A percentile compares a stretch with the other conserved stretches of the same genome.
phyloP scores from a whole-genome alignment of 805 yeast species.

The Jamesozyma jinghongensis region DNA sequence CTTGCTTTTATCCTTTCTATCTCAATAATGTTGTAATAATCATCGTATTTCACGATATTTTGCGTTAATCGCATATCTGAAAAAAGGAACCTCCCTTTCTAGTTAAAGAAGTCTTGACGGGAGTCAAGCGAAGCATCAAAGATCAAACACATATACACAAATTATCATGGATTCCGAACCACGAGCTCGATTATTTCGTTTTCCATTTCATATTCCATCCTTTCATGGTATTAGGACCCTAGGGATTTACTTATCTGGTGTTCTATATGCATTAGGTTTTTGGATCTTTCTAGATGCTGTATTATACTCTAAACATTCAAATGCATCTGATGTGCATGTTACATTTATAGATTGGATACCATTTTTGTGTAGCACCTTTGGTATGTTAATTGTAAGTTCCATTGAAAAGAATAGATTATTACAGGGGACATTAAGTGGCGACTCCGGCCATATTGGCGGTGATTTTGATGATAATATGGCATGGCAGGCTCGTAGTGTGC shows the following conservation, averaged over 20 bases:
- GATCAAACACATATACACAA: background rate
- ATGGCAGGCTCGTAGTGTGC: conserved; percentile 88
- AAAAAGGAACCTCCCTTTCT: no score
- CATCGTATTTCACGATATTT: no score
- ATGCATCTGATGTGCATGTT: conserved; percentile 80
- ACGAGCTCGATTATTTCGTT: conserved; percentile 50
- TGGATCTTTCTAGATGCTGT: conserved; percentile 89
- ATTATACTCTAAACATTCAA: conserved; percentile 71
- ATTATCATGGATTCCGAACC: conserved; percentile 30
- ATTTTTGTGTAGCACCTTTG: conserved; percentile 74
- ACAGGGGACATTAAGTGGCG: conserved; percentile 33
- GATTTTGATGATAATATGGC: conserved; percentile 47
- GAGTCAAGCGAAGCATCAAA: background rate
- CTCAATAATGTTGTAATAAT: no score
- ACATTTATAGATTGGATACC: conserved; percentile 96
- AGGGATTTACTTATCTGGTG: conserved; percentile 74
- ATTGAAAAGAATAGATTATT: conserved; percentile 36
- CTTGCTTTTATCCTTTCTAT: no score
- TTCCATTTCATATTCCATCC: conserved; percentile 59
- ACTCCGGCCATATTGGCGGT: conserved; percentile 23
- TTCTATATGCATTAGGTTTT: conserved; percentile 73
- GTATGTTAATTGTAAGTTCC: conserved; percentile 65
- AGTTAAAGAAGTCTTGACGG: background rate
- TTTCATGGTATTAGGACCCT: conserved; percentile 59
- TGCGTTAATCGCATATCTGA: no score